A percentile compares a stretch with the other conserved stretches of the same genome.
phyloP scores from a whole-genome alignment of 176 grass and related monocot genomes.

The Eragrostis curvula region DNA sequence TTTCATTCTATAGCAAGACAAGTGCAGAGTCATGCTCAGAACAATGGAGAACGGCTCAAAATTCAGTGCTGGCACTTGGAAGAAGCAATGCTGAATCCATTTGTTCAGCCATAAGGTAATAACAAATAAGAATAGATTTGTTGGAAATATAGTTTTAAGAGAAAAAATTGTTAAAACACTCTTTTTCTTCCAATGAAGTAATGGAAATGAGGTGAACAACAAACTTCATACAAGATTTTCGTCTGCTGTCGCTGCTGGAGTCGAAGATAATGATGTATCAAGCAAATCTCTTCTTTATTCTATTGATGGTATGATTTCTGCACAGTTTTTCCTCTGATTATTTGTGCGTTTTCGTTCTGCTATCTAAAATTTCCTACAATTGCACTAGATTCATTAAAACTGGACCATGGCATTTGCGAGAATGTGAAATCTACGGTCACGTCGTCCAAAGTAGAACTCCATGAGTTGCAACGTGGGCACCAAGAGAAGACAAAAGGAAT shows the following conservation, averaged over 20 bases:
- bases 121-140: background rate
- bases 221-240: conserved; percentile 52
- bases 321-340: background rate
- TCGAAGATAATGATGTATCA: conserved; percentile 59
- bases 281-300: conserved; percentile 56
- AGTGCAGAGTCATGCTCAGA: conserved; percentile 51
- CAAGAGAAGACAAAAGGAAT: conserved; percentile 53
- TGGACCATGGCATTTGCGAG: conserved; percentile 57
- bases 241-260: conserved; percentile 37
- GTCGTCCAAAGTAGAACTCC: conserved; percentile 46
- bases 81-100: conserved; percentile 45
- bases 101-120: conserved; percentile 70
- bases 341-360: background rate
- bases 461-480: conserved; percentile 55
- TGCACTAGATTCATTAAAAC: conserved; percentile 39
- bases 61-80: conserved; percentile 51
- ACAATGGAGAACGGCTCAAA: conserved; percentile 68
- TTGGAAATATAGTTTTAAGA: conserved; percentile 20
- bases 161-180: conserved; percentile 27
- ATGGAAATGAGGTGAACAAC: conserved; percentile 57
- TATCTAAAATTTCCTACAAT: background rate
- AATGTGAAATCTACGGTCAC: conserved; percentile 43
- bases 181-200: conserved; percentile 52
- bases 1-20: conserved; percentile 54
- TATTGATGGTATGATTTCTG: conserved; percentile 54